Base-by-base conservation (phyloP, 805 yeast genomes). In the Candida anglica region DNA sequence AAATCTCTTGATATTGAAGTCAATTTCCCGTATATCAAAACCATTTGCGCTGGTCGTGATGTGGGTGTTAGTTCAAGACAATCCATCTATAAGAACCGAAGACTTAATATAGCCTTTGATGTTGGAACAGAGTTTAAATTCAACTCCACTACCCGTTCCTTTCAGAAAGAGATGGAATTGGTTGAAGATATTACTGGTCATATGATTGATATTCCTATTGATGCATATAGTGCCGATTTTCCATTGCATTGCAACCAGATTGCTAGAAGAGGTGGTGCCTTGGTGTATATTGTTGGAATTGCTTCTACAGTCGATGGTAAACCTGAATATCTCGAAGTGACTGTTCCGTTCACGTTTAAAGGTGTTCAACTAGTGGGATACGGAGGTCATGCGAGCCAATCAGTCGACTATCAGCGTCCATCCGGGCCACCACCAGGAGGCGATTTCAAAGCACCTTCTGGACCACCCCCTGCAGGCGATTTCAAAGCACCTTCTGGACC, bases 181-280 rank as follows among this genome's bases (percentile, higher is more conserved):
- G 19, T 25, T 3, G 29, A 32, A 10, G 34, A 32, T 24, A 25
- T 32, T 3, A 14, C 13, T 17, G 34, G 34, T 11, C 23, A 24
- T 19, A 10, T 18, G 21, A 26, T 32, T 14, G 34, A 32, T 17
- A 14, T 32, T 15, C 34, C 28, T 9, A 14, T 32, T 8, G 28
- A 24, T 11, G 9, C 15, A 18, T 32, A 32, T 18, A 16, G 16
- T 9, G 34, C 34, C 6, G 23, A 24, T 20, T 32, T 32, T 25
- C 24, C 28, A 13, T 14, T 24, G 17, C 34, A 32, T 15, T 26
- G 34, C 19, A 26, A 24, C 29, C 34, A 32, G n/a, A 24, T 32
- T 3, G 29, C 29, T 9, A 17, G 34, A 8, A 23, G 14, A 4
- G 27, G 27, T 6, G 34, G 34, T 4, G 22, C 29, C 20, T 25